Conservation (phyloP, 2,329 filamentous ascomycete species). For the Rhynchosporium agropyri region DNA sequence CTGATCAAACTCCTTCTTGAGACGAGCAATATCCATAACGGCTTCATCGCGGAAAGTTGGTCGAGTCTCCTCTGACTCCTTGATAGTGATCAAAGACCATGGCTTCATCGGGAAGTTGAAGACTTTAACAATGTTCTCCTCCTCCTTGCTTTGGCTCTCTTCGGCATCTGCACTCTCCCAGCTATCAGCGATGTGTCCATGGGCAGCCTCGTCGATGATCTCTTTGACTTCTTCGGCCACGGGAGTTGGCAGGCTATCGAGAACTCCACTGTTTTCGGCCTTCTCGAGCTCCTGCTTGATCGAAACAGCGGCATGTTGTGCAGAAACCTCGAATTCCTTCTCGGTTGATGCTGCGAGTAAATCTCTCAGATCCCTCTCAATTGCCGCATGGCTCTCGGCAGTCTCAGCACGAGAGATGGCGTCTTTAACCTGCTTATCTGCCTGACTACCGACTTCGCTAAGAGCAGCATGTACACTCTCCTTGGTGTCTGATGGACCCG, state of each 20-base stretch:
- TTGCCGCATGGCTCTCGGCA: slow-evolving; percentile 52
- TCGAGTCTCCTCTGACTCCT: slow-evolving; percentile 57
- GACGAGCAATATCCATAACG: slow-evolving; percentile 87
- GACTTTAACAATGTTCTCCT: slow-evolving; percentile 71
- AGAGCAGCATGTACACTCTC: slow-evolving; percentile 75
- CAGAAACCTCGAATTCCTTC: slow-evolving; percentile 56
- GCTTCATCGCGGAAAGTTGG: slow-evolving; percentile 74
- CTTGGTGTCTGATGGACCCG: slow-evolving; percentile 44
- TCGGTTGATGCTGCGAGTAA: slow-evolving; percentile 56
- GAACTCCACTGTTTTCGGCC: slow-evolving; percentile 53
- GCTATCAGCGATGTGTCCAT: slow-evolving; percentile 71
- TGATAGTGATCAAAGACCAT: slow-evolving; percentile 86
- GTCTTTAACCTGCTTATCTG: slow-evolving; percentile 64
- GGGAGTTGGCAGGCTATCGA: slow-evolving; percentile 58
- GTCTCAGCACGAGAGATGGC: slow-evolving; percentile 55
- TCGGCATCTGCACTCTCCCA: slow-evolving; percentile 87
- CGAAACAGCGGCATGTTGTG: slow-evolving; percentile 49
- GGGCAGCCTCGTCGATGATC: slow-evolving; percentile 57
- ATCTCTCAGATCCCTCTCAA: slow-evolving; percentile 52
- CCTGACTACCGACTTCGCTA: slow-evolving; percentile 62
- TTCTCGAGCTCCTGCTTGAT: slow-evolving; percentile 59
- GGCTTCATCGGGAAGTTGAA: slow-evolving; percentile 97
- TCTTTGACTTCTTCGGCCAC: slow-evolving; percentile 60
- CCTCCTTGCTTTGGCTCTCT: slow-evolving; percentile 67
- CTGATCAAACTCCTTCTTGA: slow-evolving; percentile 98